Evolutionary conservation across 306 rosid species (phyloP).

Genomic region (Sophora flavescens): DNA sequence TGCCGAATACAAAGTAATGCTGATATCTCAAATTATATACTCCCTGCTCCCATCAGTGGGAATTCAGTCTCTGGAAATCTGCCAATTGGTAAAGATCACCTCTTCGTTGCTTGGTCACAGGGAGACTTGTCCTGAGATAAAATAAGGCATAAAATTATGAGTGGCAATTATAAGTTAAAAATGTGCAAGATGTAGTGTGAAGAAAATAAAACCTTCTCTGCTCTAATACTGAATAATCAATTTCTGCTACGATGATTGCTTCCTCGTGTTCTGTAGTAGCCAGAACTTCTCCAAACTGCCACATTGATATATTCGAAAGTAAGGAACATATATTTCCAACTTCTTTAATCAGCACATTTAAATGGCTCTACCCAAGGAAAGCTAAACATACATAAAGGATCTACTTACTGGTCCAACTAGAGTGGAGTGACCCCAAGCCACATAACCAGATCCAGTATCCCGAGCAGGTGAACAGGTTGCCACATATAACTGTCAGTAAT

Average conservation of each 20-base stretch:
- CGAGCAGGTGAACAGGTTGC: conserved; percentile 99
- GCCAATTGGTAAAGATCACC: conserved; percentile 98
- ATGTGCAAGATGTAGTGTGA: conserved; percentile 23
- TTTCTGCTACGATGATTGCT: conserved; percentile 78
- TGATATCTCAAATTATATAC: conserved; percentile 11
- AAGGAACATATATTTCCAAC: neutral
- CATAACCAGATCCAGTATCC: conserved; percentile 82
- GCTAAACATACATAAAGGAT: conserved; percentile 15
- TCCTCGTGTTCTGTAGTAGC: conserved; percentile 97
- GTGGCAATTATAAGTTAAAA: conserved; percentile 13
- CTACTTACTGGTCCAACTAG: conserved; percentile 95
- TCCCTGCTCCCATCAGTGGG: conserved; percentile 52
- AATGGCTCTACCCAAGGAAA: conserved; percentile 37
- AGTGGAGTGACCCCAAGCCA: conserved; percentile 99
- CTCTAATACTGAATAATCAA: conserved; percentile 79
- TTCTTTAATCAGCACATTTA: conserved; percentile 6
- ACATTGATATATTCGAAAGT: conserved; percentile 37
- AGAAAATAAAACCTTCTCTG: conserved; percentile 70
- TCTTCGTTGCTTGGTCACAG: conserved; percentile 82
- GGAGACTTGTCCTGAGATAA: conserved; percentile 76
- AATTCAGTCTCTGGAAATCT: conserved; percentile 80
- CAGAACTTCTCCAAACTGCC: conserved; percentile 91
- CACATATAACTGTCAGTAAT: conserved; percentile 70
- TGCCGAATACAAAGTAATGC: conserved; percentile 10
- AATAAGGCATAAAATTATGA: conserved; percentile 11